Base-by-base conservation (phyloP, 2,329 filamentous ascomycete species). In the Cladobotryum protrusum region DNA sequence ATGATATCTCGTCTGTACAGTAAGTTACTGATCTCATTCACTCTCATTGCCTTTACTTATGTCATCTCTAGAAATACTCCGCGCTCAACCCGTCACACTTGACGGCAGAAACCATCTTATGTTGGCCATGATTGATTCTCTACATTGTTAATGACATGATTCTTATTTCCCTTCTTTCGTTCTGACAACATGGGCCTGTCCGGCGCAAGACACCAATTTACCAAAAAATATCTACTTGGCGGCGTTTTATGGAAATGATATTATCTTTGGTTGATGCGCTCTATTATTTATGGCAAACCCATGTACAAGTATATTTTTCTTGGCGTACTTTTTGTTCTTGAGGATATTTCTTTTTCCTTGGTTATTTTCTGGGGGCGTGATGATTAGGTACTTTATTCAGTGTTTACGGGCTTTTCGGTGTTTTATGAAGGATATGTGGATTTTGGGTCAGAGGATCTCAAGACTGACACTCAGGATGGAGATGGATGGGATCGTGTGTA, bases 1-100 rank as follows among this genome's bases (percentile, higher is more conserved):
- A 82, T 66, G 86, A 85, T 60, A 77, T 84, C 54, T 76, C 78
- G 4, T 76, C 73, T 49, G 70, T 73, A 50, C 73, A 75, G 78
- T 82, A 67, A 74, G 77, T 72, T 14, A 5, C 8, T 14, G 14
- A 7, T 17, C 33, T 3, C 5, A 29, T 34, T 20, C 6, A 18
- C 13, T 7, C 42, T 13, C 8, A 11, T 6, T 32, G 24, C 47
- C 45, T 35, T 43, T 17, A 33, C 17, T 53, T 45, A 55, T 52
- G 36, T 35, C 13, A 11, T 41, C 13, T 19, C 12, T 15, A 68
- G 71, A 50, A 60, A 61, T 58, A 74, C 72, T 4, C 71, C 73
- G 44, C 73, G 74, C 52, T 78, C 73, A 58, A 76, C 76, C 57
- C 73, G 70, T 41, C 65, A 69, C 45, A 66, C 67, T 47, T 66